Evolutionary conservation across 140 eudicot genomes (phyloP), one percentile per base, ranked within the genome.

Genomic region (Bidens hawaiensis): DNA sequence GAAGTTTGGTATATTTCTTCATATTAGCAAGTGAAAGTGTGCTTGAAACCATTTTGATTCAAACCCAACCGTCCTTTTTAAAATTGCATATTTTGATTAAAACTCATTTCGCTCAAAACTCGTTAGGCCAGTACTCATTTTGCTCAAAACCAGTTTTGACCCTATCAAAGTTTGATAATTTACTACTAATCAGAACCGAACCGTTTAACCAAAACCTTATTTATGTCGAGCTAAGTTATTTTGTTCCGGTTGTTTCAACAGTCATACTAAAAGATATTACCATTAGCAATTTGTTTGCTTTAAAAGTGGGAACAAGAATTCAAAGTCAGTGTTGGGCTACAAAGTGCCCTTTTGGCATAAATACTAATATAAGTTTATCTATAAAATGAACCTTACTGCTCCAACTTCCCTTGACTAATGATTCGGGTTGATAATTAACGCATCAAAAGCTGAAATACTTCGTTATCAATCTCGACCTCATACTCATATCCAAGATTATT

Each of bases 401-500:
- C 23, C 52, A 46, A 46, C 52, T 4, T 18, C 23, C 51, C 52
- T 46, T 46, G 55, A 49, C 9, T 19, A 19, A 19, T 3, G 28
- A 0, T 49, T 7, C 28, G n/a, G 0, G n/a, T 18, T 9, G 10
- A 2, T 6, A 46, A 46, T 46, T 16, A 69, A 69, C 77, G 82
- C 87, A 84, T 76, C 51, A 84, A 57, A 59, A 83, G 77, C 22
- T 57, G 67, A 67, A 81, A 87, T 27, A 81, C 93, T 22, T 71
- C 82, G 19, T 84, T 84, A 42, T 9, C 61, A 10, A 60, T 69
- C 65, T 88, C 96, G 13, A 76, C 47, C 15, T 73, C 79, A 17
- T 82, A 88, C 33, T 76, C 75, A n/a, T 77, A 88, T 30, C 97
- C 97, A n/a, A n/a, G n/a, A n/a, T n/a, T n/a, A n/a, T n/a, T n/a